Evolutionary conservation across 2,329 filamentous ascomycete species (phyloP).

Genomic region (Claviceps pazoutovae): DNA sequence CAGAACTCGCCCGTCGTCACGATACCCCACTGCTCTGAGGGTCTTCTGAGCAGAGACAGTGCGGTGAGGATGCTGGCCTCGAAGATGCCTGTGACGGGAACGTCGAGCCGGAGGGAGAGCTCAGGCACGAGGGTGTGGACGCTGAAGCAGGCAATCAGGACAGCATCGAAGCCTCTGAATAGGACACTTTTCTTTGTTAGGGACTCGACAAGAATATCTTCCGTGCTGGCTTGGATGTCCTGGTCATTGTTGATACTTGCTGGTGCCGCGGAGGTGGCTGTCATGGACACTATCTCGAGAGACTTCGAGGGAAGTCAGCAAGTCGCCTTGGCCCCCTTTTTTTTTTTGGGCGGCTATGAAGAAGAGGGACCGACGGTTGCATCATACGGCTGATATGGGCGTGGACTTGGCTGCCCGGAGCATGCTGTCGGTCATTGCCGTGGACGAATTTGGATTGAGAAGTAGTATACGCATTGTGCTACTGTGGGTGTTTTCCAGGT

Average conservation of each 20-base stretch:
- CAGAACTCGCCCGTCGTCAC: constrained; percentile 78
- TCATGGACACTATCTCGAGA: constrained; percentile 47
- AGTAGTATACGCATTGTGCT: constrained; percentile 39
- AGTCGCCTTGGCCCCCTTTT: background rate
- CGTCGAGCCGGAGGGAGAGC: constrained; percentile 25
- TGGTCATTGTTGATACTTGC: constrained; percentile 64
- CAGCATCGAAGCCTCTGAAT: constrained; percentile 47
- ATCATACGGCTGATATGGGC: constrained; percentile 15
- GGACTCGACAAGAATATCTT: constrained; percentile 41
- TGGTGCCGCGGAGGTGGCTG: constrained; percentile 46
- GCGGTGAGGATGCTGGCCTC: constrained; percentile 62
- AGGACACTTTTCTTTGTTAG: constrained; percentile 25
- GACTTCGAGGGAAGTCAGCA: constrained; percentile 19
- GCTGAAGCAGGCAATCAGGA: constrained; percentile 81
- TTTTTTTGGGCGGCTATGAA: too few species aligned
- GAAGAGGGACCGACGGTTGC: background rate
- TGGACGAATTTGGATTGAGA: constrained; percentile 68
- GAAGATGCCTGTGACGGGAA: constrained; percentile 54
- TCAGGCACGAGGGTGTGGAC: constrained; percentile 61
- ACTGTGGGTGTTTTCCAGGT: too few species aligned
- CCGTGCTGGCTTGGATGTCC: constrained; percentile 50
- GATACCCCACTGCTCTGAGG: constrained; percentile 57
- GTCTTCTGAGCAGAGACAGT: constrained; percentile 31
- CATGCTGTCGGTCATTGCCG: constrained; percentile 56
- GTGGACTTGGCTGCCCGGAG: constrained; percentile 13